These are phyloP conservation scores for Aspergillus floridensis DNA, from an alignment of 2,329 filamentous ascomycete genomes.

Conservation along the genomic window DNA sequence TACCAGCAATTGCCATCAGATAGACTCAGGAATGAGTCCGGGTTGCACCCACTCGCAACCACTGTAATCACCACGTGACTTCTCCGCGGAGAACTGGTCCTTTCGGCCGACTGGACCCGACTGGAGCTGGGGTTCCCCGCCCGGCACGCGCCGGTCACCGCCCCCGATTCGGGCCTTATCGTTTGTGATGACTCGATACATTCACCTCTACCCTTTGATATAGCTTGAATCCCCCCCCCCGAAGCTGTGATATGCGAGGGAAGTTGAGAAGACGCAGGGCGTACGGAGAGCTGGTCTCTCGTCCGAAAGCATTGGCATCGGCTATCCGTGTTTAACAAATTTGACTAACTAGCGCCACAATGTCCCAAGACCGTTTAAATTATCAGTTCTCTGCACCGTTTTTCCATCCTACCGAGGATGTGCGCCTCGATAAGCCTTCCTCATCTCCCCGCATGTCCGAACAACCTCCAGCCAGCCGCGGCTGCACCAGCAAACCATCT, in stretches of 20 bases:
- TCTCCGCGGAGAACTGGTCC: constrained; percentile 20
- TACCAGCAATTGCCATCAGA: no score
- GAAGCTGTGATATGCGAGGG: neutral
- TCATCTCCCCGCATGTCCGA: constrained; percentile 22
- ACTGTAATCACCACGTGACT: constrained; percentile 15
- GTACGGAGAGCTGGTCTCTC: neutral
- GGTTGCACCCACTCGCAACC: no score
- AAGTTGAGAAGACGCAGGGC: neutral
- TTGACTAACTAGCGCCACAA: no score
- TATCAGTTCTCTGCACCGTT: neutral
- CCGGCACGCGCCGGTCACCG: constrained; percentile 5
- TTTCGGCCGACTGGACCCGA: constrained; percentile 17
- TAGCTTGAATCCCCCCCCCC: neutral
- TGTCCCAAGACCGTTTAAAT: neutral
- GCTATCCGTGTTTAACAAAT: no score
- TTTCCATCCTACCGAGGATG: constrained; percentile 7
- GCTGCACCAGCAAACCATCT: constrained; percentile 2
- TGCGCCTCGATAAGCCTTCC: constrained; percentile 5
- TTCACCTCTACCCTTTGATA: neutral
- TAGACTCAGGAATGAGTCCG: no score
- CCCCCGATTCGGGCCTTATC: neutral
- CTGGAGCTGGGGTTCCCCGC: constrained; percentile 1
- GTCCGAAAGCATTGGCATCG: neutral
- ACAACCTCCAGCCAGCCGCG: constrained; percentile 17
- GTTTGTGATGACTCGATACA: neutral